Conservation (phyloP, 129 eudicot genomes). For the Deinandra increscens region DNA sequence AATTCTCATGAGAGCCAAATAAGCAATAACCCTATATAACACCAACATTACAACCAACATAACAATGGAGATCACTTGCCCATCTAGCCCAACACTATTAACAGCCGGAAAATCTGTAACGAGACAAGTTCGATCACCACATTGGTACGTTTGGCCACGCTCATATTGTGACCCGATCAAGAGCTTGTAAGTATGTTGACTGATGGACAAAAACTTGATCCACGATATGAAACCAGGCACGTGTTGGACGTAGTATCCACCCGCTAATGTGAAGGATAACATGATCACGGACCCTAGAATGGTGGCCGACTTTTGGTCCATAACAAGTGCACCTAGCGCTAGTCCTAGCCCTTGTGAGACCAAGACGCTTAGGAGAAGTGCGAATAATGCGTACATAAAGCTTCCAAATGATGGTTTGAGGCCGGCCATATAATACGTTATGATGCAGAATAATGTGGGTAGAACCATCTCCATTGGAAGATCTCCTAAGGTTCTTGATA, state of each 20-base stretch:
- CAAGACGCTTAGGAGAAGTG: conserved; percentile 45
- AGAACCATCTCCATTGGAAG: conserved; percentile 81
- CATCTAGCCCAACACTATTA: conserved; percentile 48
- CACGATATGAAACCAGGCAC: conserved; percentile 73
- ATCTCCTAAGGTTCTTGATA: conserved; percentile 59
- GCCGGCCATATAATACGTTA: conserved; percentile 90
- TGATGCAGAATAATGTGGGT: conserved; percentile 55
- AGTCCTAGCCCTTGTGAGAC: conserved; percentile 84
- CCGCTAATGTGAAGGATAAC: conserved; percentile 55
- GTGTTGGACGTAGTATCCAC: conserved; percentile 74
- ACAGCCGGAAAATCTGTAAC: conserved; percentile 62
- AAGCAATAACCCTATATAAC: conserved; percentile 54
- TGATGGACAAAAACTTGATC: conserved; percentile 64
- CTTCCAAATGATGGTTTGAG: conserved; percentile 40
- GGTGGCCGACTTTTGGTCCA: conserved; percentile 65
- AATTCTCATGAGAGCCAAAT: conserved; percentile 66
- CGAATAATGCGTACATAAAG: conserved; percentile 42
- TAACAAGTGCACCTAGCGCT: conserved; percentile 73
- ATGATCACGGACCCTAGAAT: conserved; percentile 62
- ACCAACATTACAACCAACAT: conserved; percentile 56
- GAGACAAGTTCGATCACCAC: conserved; percentile 50
- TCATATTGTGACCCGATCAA: conserved; percentile 60
- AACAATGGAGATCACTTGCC: conserved; percentile 32
- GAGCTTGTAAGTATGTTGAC: conserved; percentile 60
- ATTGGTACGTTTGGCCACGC: conserved; percentile 50